Evolutionary conservation across 129 eudicot genomes (phyloP).

Genomic region (Chrysanthemum makinoi): DNA sequence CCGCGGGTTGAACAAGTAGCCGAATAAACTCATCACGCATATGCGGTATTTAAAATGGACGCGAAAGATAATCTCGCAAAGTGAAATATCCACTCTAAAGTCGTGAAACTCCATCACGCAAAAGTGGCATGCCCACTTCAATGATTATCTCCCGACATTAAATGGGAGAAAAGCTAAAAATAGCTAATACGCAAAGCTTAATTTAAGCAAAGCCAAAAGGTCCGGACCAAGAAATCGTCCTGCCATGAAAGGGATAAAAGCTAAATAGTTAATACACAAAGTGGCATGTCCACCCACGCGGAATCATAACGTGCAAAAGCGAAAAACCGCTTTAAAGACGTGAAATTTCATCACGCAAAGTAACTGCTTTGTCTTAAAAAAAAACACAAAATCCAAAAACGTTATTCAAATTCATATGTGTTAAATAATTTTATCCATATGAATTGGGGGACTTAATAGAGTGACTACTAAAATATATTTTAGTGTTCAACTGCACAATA

Average conservation of each 20-base stretch:
- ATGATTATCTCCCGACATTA: not conserved
- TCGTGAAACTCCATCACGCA: not conserved
- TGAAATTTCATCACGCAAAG: too few species aligned
- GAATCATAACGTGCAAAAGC: too few species aligned
- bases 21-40: not conserved
- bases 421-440: too few species aligned
- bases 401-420: too few species aligned
- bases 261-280: too few species aligned
- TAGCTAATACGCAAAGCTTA: not conserved
- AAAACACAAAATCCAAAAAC: too few species aligned
- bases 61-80: not conserved
- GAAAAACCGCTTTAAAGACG: too few species aligned
- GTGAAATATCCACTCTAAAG: not conserved
- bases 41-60: not conserved
- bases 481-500: too few species aligned
- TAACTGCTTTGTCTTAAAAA: too few species aligned
- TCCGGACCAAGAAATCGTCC: not conserved
- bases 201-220: not conserved
- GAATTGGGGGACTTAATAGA: too few species aligned
- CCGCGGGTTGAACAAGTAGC: not conserved
- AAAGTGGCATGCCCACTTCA: not conserved
- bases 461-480: too few species aligned
- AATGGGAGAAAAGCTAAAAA: not conserved
- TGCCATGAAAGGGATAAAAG: not conserved
- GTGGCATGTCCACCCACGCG: too few species aligned